Conservation (phyloP, 805 yeast genomes). For the Henningerozyma blattae region DNA sequence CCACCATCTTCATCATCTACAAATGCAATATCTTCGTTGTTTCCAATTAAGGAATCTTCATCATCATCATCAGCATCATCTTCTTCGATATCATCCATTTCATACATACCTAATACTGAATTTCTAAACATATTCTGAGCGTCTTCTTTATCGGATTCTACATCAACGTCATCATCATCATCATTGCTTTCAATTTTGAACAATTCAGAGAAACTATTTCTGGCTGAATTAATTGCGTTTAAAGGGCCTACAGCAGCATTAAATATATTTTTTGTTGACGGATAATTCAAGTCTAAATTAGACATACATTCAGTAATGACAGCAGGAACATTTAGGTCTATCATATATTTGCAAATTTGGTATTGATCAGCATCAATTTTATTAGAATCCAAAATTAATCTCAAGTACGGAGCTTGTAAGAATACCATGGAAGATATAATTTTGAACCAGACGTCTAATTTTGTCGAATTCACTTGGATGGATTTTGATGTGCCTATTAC, state of each 20-base stretch:
- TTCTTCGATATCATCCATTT: conserved; percentile 58
- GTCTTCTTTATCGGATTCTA: conserved; percentile 53
- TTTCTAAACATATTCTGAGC: conserved; percentile 76
- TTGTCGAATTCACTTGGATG: conserved; percentile 17
- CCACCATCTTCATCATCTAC: conserved; percentile 27
- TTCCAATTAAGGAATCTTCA: conserved; percentile 36
- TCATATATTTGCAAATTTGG: conserved; percentile 49
- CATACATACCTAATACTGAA: conserved; percentile 91
- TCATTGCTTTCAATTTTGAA: conserved; percentile 53
- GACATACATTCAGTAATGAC: conserved; percentile 50
- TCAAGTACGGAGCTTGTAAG: conserved; percentile 20
- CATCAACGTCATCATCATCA: conserved; percentile 42
- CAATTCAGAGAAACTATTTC: conserved; percentile 42
- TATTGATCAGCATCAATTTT: conserved; percentile 49
- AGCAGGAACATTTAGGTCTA: conserved; percentile 53
- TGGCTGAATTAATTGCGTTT: conserved; percentile 42
- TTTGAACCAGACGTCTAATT: conserved; percentile 22
- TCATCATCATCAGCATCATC: conserved; percentile 48
- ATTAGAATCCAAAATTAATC: conserved; percentile 34
- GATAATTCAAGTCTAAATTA: conserved; percentile 61
- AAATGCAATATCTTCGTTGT: conserved; percentile 31
- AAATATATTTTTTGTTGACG: conserved; percentile 49
- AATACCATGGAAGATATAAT: conserved; percentile 18
- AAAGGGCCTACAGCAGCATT: conserved; percentile 49
- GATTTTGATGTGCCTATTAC: conserved; percentile 21